Percentiles rank a stretch among this genome's conserved stretches.
Conservation (phyloP, 2,329 filamentous ascomycete species). For the Monosporascus sp. region DNA sequence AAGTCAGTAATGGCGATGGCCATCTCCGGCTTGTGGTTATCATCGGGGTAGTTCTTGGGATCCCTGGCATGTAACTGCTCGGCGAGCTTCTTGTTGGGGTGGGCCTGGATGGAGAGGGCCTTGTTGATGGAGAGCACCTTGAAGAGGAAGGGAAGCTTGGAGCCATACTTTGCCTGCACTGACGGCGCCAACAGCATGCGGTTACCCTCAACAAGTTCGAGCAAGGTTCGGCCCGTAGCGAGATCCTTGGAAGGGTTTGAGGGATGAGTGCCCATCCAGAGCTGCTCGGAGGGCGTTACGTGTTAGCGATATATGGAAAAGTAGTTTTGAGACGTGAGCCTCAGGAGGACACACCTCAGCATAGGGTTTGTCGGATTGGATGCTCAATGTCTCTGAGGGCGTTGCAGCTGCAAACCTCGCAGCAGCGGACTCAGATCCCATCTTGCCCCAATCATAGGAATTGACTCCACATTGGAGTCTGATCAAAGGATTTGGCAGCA, state of each 20-base stretch:
- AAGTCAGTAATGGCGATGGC: constrained; percentile 96
- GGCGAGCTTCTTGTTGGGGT: constrained; percentile 91
- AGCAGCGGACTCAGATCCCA: constrained; percentile 79
- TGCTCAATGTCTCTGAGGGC: constrained; percentile 64
- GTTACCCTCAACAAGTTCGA: constrained; percentile 85
- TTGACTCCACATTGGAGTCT: constrained; percentile 89
- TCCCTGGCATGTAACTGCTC: constrained; percentile 82
- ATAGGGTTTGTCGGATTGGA: constrained; percentile 86
- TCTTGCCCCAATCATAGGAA: constrained; percentile 98
- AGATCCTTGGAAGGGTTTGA: constrained; percentile 92
- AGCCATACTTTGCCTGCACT: constrained; percentile 67
- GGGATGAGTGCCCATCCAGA: constrained; percentile 99
- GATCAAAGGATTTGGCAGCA: constrained; percentile 73
- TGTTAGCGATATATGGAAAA: constrained; percentile 7
- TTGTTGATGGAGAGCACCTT: constrained; percentile 96
- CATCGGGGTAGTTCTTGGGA: constrained; percentile 92
- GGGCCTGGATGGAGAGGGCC: constrained; percentile 93
- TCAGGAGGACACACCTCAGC: constrained; percentile 63
- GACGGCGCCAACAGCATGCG: constrained; percentile 70
- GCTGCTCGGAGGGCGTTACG: constrained; percentile 40
- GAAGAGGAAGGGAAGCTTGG: constrained; percentile 91
- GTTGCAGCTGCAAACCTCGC: constrained; percentile 87
- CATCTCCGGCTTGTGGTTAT: constrained; percentile 99
- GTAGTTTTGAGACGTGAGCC: background rate
- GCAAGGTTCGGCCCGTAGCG: constrained; percentile 73